Base-by-base conservation (phyloP, 495 filamentous ascomycete species). In the Aspergillus taichungensis region DNA sequence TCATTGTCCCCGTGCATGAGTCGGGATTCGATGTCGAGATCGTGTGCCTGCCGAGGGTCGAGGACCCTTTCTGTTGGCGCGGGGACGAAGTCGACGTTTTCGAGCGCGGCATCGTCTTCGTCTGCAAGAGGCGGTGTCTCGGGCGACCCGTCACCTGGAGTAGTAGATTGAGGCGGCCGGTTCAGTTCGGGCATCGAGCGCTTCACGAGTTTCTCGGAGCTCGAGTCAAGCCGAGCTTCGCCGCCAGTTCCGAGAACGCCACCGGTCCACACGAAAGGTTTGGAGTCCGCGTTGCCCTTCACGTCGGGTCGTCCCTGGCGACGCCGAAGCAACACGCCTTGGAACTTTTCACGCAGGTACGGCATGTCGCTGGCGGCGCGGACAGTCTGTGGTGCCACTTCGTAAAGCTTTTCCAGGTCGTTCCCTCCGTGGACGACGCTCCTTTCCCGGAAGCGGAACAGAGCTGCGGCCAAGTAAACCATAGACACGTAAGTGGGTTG, bases 281-380 rank as follows among this genome's bases (percentile, higher is more conserved):
- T 43, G 6, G 27, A 13, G 12, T 33, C 35, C 24, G 36, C 28
- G 8, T 38, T 34, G 13, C 45, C 38, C 5, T 34, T 28, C 6
- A 27, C 27, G 18, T 57, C 53, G 6, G 40, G 39, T 37, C 44
- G 46, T 13, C 51, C 41, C 24, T 47, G 37, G 12, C 49, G 53
- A 37, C 55, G 40, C 10, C 69, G 63, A 39, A 71, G 54, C 10
- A 70, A 46, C 13, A 63, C 52, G 27, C 57, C 68, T 46, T 73
- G 69, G 41, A 62, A 54, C 34, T 62, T 68, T 6, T 73, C 69
- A n/a, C 56, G 60, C 18, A 65, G 31, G 37, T 57, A 57, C 13
- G 78, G 80, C 74, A 84, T 78, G 29, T 67, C 64, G 39, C 58
- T 63, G 37, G 84, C 58, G 1, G 69, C 72, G 11, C 66, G 55